Evolutionary conservation across 495 filamentous ascomycete genomes (phyloP), one percentile per base, ranked within the genome.

Genomic region (Daldinia bambusicola): DNA sequence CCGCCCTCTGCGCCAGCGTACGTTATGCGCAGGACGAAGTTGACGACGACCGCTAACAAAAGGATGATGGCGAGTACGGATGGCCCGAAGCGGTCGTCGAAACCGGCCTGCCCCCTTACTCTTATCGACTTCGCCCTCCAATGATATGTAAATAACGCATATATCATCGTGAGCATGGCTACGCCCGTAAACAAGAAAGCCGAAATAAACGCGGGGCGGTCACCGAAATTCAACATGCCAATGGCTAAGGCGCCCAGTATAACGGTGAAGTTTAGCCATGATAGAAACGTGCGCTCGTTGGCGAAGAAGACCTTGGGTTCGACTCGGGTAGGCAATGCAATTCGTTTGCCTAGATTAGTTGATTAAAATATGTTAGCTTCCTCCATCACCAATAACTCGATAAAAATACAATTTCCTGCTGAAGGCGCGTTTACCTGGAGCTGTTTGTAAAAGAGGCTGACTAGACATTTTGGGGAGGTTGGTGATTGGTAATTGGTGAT

Each of bases 281-380:
- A 95, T 75, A 99, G 89, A 76, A 98, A 99, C 43, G 95, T 99
- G 58, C 95, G 94, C 84, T 99, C 95, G 84, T 98, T 98, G 80
- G 95, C 95, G 86, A 99, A 99, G 89, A 98, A 99, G 83, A 99
- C 95, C 81, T 99, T 99, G 41, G 95, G 95, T 79, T 99, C 95
- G 80, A 99, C 94, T 69, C 95, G 94, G 45, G 94, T 97, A 60
- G 95, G 95, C 68, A 99, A 93, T 68, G 96, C 94, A 79, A 99
- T 99, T 72, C 95, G 93, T 80, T 99, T 99, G 86, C 94, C 94
- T 93, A 75, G 34, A 43, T 66, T 64, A 16, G 16, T 62, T 69
- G 22, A 56, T 62, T 16, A 34, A 60, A 32, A 14, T 32, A 22
- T 34, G 67, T 74, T 58, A 74, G 58, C n/a, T 38, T 1, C 1